These are phyloP conservation scores for Hapsidospora chrysogenum DNA, from an alignment of 495 filamentous ascomycete species.

Conservation along the genomic window DNA sequence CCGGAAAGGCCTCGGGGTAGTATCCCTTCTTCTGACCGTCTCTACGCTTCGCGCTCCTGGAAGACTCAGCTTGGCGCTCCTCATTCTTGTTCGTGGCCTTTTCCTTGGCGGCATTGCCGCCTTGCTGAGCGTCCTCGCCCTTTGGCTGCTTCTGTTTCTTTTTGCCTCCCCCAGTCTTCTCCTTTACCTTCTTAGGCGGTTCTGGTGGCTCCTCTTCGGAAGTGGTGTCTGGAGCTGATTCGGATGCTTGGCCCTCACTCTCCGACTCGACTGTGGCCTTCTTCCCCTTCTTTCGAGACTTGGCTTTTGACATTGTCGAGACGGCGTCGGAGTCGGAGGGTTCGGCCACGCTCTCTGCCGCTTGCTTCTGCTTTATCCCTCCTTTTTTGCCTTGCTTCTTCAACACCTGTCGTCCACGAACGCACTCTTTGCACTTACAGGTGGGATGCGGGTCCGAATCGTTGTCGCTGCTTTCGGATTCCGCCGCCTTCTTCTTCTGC, in stretches of 20 bases:
- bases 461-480: too few species aligned
- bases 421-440: slow-evolving; percentile 13
- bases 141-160: not conserved
- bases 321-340: too few species aligned
- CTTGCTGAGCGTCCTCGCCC: not conserved
- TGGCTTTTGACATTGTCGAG: too few species aligned
- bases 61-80: not conserved
- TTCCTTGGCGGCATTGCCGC: not conserved
- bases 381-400: slow-evolving; percentile 5
- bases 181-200: not conserved
- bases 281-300: slow-evolving; percentile 5
- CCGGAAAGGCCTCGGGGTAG: slow-evolving; percentile 1
- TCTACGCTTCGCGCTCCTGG: slow-evolving; percentile 2
- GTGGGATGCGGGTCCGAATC: too few species aligned
- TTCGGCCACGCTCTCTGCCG: slow-evolving; percentile 4
- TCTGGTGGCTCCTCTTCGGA: not conserved
- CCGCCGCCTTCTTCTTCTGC: slow-evolving; percentile 3
- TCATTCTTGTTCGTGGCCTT: slow-evolving; percentile 2
- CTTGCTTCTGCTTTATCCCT: slow-evolving; percentile 7
- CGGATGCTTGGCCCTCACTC: not conserved
- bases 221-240: not conserved
- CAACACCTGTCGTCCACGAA: too few species aligned
- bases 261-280: slow-evolving; percentile 3
- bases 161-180: too few species aligned
- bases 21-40: slow-evolving; percentile 4